Evolutionary conservation across 768 basidiomycete genomes (phyloP).

Genomic region (Kwoniella dejecticola): DNA sequence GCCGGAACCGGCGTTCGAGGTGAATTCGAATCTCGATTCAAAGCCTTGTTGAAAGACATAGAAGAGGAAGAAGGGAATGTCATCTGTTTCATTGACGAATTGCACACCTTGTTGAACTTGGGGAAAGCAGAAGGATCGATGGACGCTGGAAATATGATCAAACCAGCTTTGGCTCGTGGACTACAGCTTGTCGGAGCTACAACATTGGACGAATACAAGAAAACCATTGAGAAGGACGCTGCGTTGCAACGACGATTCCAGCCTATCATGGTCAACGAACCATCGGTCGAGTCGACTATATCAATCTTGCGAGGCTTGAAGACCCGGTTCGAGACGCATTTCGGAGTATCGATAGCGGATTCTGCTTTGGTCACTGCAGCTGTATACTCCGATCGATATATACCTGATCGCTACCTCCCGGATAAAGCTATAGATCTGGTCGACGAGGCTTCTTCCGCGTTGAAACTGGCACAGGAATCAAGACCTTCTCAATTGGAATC

Average conservation of each 20-base stretch:
- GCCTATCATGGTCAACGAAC: constrained; percentile 84
- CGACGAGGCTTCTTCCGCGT: constrained; percentile 85
- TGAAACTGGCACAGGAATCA: constrained; percentile 76
- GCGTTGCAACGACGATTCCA: constrained; percentile 90
- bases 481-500: constrained; percentile 83
- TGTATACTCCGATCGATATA: constrained; percentile 78
- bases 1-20: constrained; percentile 90
- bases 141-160: constrained; percentile 87
- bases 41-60: constrained; percentile 83
- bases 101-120: constrained; percentile 65
- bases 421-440: constrained; percentile 81
- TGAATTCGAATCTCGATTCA: constrained; percentile 92
- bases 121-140: constrained; percentile 90
- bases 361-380: constrained; percentile 86
- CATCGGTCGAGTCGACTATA: constrained; percentile 66
- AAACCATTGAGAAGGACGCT: constrained; percentile 88
- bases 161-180: constrained; percentile 83
- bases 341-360: constrained; percentile 89
- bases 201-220: constrained; percentile 85
- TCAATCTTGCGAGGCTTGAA: constrained; percentile 81
- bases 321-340: constrained; percentile 82
- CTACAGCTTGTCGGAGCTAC: constrained; percentile 88
- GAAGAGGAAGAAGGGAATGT: constrained; percentile 73
- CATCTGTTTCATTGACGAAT: constrained; percentile 93
- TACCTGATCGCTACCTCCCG: constrained; percentile 82